Evolutionary conservation across 2,329 filamentous ascomycete species (phyloP).

Genomic region (Trichoderma sp.): DNA sequence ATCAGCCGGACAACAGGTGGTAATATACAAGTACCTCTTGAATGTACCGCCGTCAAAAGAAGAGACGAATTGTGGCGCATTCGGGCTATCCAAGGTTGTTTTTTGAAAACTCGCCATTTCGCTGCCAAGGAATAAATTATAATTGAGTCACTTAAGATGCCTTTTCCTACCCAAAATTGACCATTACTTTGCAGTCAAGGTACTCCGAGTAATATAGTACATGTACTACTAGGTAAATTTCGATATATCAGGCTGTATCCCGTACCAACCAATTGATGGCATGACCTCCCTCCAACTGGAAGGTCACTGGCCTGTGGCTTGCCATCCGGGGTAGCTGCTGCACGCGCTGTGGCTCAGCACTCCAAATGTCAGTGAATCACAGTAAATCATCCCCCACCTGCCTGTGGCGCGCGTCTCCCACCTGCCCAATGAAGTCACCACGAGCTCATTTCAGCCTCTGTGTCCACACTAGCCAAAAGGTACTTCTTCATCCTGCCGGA

Average conservation of each 20-base stretch:
- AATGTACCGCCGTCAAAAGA: neutral
- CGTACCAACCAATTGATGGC: neutral
- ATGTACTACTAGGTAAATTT: neutral
- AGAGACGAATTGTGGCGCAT: neutral
- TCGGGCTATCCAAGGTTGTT: neutral
- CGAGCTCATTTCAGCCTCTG: slow-evolving; percentile 13
- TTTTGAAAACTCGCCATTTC: neutral
- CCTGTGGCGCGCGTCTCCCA: slow-evolving; percentile 2
- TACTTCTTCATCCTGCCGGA: neutral
- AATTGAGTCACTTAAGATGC: neutral
- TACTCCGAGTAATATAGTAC: too few species aligned
- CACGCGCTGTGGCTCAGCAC: neutral
- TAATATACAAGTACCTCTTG: neutral
- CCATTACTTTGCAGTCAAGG: too few species aligned
- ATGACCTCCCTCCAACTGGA: neutral
- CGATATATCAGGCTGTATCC: neutral
- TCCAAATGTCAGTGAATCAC: neutral
- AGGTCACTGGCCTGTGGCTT: neutral
- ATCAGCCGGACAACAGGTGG: neutral
- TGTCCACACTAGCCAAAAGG: slow-evolving; percentile 1
- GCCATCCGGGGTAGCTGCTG: neutral
- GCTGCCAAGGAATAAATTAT: neutral
- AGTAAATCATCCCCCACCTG: neutral
- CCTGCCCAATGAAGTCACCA: slow-evolving; percentile 20
- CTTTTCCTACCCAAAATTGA: too few species aligned